Evolutionary conservation across 163 green algal species (phyloP), one percentile per base, ranked within the genome.

Genomic region (Scenedesmus sp.): DNA sequence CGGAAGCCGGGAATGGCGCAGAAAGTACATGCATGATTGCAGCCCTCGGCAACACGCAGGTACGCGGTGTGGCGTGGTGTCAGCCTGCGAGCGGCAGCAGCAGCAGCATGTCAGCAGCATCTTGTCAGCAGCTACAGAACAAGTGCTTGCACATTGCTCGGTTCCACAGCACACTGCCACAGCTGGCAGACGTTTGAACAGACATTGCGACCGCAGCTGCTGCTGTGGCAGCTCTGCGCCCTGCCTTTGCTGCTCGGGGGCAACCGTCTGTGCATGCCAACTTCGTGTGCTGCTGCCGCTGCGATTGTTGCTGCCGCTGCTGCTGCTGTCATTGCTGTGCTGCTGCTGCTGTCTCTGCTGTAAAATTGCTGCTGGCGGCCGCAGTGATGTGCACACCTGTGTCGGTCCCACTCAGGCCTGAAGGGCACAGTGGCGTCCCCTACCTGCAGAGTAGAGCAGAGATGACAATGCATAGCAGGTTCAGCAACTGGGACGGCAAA

Each of bases 21-120:
- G 91, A 98, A 98, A 37, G 94, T 98, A 94, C 97, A 99, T 0
- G 95, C 94, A 92, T 99, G 97, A 93, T 97, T 96, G 95, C 97
- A 99, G 16, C 97, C 97, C 92, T 99, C 97, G 6, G 97, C 97
- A 49, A 99, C 97, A 9, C 97, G 94, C 85, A 99, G 93, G 91
- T 99, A 99, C 10, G 97, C 97, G 20, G 93, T 96, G 94, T 99
- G 97, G 7, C 61, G 76, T 0, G 97, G 96, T 1, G 96, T 99
- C 18, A 99, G 93, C 7, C 97, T 94, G 68, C 37, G 44, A 5
- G 26, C 30, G 30, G 30, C 59, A 37, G 59, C 1, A 40, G 65
- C 30, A 76, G 65, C 65, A 40, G 30, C 65, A 76, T 10, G 18
- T 20, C 65, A 40, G 6, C 30, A 15, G 18, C 30, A 76, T 6